Conservation (phyloP, 1,284 basidiomycete species). For the Phellinidium pouzarii region DNA sequence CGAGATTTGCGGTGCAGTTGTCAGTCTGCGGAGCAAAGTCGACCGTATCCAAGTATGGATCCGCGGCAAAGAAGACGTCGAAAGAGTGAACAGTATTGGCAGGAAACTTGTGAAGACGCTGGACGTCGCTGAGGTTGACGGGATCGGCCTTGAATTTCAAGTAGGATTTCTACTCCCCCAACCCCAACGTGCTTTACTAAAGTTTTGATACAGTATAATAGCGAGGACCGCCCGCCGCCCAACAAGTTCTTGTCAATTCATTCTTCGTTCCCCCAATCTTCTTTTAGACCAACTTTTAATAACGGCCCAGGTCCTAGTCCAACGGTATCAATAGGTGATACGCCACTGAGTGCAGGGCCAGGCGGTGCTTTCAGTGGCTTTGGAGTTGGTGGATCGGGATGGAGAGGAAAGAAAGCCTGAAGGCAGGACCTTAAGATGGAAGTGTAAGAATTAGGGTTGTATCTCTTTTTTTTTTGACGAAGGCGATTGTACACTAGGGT, state of each 20-base stretch:
- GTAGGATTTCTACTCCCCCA: slow-evolving; percentile 33
- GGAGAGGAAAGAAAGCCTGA: slow-evolving; percentile 23
- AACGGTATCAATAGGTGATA: slow-evolving; percentile 7
- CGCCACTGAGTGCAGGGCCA: slow-evolving; percentile 18
- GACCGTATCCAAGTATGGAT: slow-evolving; percentile 91
- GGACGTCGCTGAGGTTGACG: slow-evolving; percentile 72
- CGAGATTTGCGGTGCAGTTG: slow-evolving; percentile 87
- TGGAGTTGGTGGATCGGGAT: slow-evolving; percentile 34
- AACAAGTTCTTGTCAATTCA: slow-evolving; percentile 80
- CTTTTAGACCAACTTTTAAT: slow-evolving; percentile 57
- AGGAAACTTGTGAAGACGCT: slow-evolving; percentile 74
- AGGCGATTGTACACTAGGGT: not conserved
- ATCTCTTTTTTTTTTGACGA: not conserved
- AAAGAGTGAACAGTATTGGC: slow-evolving; percentile 78
- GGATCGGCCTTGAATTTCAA: slow-evolving; percentile 85
- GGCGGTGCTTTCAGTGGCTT: slow-evolving; percentile 46
- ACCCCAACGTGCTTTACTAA: slow-evolving; percentile 6
- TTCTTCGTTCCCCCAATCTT: slow-evolving; percentile 49
- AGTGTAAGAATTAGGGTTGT: not conserved
- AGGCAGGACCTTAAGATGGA: slow-evolving; percentile 30
- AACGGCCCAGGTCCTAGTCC: slow-evolving; percentile 24
- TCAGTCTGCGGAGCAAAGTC: slow-evolving; percentile 79
- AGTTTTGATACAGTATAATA: slow-evolving; percentile 54
- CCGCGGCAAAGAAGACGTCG: slow-evolving; percentile 74
- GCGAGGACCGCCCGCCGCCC: slow-evolving; percentile 68